Conservation (phyloP, 2,329 filamentous ascomycete species). For the Sclerotinia spermophila region DNA sequence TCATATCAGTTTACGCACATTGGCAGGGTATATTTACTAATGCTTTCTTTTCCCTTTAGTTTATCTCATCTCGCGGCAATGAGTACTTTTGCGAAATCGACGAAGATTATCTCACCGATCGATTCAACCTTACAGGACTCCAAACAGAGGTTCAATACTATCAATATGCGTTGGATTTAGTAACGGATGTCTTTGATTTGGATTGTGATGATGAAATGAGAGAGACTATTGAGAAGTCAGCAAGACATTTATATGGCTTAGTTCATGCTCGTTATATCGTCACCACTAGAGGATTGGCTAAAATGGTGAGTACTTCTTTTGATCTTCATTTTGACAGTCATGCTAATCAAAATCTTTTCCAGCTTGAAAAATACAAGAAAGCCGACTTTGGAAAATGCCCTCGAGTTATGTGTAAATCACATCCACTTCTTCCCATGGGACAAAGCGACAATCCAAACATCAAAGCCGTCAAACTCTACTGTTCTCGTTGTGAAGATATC, state of each 20-base stretch:
- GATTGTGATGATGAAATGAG: conserved; percentile 98
- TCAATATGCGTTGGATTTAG: conserved; percentile 94
- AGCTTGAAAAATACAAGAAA: conserved; percentile 99
- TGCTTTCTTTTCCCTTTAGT: conserved; percentile 53
- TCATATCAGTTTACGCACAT: background rate
- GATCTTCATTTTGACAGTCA: background rate
- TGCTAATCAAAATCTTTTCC: conserved; percentile 25
- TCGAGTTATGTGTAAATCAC: conserved; percentile 88
- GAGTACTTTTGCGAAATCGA: conserved; percentile 99
- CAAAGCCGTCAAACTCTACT: conserved; percentile 95
- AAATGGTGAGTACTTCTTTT: conserved; percentile 68
- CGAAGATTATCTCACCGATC: conserved; percentile 95
- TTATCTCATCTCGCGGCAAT: conserved; percentile 95
- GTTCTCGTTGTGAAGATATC: conserved; percentile 92
- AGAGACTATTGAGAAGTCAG: conserved; percentile 96
- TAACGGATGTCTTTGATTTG: conserved; percentile 97
- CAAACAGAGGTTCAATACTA: conserved; percentile 99
- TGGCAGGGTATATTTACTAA: conserved; percentile 15
- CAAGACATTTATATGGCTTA: conserved; percentile 89
- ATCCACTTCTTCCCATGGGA: conserved; percentile 92
- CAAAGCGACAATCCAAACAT: conserved; percentile 83
- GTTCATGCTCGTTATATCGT: conserved; percentile 97
- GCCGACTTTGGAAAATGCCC: conserved; percentile 97
- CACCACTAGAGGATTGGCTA: conserved; percentile 85
- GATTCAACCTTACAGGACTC: conserved; percentile 95